A percentile compares a stretch with the other conserved stretches of the same genome.
Conservation (phyloP, 2,329 filamentous ascomycete species). For the Taxawa tesnikishii region DNA sequence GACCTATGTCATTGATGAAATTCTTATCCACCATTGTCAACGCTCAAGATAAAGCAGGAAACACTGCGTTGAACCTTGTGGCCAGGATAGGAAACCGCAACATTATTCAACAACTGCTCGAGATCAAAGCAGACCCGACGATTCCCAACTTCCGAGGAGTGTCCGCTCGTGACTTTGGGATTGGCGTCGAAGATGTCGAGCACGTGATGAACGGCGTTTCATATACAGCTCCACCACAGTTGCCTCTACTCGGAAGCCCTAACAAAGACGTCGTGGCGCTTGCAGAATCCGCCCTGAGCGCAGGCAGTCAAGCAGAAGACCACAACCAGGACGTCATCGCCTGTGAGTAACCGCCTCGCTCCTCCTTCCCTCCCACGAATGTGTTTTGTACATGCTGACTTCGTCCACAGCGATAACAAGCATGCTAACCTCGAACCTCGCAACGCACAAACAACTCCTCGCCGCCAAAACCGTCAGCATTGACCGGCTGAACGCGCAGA, state of each 20-base stretch:
- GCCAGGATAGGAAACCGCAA: conserved; percentile 85
- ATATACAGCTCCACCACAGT: background rate
- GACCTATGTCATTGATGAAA: conserved; percentile 72
- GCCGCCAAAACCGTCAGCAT: conserved; percentile 73
- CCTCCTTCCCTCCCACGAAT: conserved; percentile 1
- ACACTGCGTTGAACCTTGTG: conserved; percentile 89
- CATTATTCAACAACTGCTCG: conserved; percentile 91
- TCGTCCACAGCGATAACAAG: conserved; percentile 61
- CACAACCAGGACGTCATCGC: conserved; percentile 69
- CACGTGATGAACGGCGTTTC: conserved; percentile 2
- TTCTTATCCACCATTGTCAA: conserved; percentile 98
- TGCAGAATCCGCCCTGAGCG: background rate
- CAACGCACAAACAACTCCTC: conserved; percentile 68
- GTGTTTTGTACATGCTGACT: conserved; percentile 11
- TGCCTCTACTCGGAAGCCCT: background rate
- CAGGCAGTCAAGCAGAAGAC: conserved; percentile 46
- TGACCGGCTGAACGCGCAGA: conserved; percentile 66
- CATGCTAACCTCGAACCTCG: conserved; percentile 65
- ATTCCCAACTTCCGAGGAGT: conserved; percentile 85
- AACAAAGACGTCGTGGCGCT: background rate
- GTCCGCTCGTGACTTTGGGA: conserved; percentile 85
- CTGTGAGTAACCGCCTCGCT: conserved; percentile 43
- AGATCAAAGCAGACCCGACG: conserved; percentile 87
- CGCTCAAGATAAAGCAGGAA: conserved; percentile 82
- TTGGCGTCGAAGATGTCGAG: conserved; percentile 54